Conservation (phyloP, 1,284 basidiomycete species). For the Marasmius tenuissimus region DNA sequence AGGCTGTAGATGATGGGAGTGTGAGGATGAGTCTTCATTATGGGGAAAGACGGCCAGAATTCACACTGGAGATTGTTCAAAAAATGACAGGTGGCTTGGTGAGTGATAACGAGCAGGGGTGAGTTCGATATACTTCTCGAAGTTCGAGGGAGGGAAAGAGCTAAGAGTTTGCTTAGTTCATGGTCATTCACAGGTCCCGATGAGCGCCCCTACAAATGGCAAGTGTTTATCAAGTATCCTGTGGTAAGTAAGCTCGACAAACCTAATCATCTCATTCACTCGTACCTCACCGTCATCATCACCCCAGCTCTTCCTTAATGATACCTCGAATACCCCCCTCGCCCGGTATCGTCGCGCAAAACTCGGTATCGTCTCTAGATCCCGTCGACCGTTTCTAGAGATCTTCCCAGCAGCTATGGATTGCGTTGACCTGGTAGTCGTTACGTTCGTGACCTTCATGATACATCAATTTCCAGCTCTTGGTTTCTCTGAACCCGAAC, state of each 20-base stretch:
- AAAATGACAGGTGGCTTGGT: too few species aligned
- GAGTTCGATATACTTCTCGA: too few species aligned
- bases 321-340: constrained; percentile 29
- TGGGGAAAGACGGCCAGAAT: background rate
- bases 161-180: constrained; percentile 20
- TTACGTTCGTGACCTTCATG: constrained; percentile 40
- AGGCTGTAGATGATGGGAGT: background rate
- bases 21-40: background rate
- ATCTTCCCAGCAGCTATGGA: constrained; percentile 34
- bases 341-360: constrained; percentile 40
- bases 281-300: background rate
- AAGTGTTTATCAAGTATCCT: constrained; percentile 34
- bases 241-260: constrained; percentile 30
- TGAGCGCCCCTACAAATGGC: constrained; percentile 35
- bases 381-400: constrained; percentile 36
- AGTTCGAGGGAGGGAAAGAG: too few species aligned
- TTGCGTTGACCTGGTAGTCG: constrained; percentile 35
- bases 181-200: constrained; percentile 39
- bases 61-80: background rate
- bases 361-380: constrained; percentile 39
- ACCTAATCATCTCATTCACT: background rate
- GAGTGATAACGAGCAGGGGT: too few species aligned
- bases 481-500: too few species aligned
- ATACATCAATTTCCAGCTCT: constrained; percentile 10
- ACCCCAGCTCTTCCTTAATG: constrained; percentile 28